These are phyloP conservation scores for Pelargonium fulgidum DNA, from an alignment of 441 rosid genomes.

Conservation along the genomic window DNA sequence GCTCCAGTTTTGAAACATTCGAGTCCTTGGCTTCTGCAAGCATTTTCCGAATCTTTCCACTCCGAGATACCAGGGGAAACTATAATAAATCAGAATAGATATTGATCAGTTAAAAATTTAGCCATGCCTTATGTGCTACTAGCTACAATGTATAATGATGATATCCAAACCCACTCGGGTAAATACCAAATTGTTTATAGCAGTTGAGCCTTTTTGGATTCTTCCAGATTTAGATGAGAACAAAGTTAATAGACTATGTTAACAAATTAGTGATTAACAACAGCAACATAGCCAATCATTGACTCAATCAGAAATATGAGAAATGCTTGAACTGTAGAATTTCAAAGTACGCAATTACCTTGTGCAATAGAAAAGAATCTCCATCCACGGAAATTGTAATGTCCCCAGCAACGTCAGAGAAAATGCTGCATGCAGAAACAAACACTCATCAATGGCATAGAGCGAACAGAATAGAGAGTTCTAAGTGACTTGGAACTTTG, in stretches of 20 bases:
- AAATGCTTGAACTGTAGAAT: not conserved
- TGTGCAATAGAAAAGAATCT: constrained; percentile 77
- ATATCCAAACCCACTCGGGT: not conserved
- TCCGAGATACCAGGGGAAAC: constrained; percentile 85
- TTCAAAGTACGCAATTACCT: constrained; percentile 35
- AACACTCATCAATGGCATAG: not conserved
- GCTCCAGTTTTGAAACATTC: constrained; percentile 45
- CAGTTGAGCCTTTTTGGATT: too few species aligned
- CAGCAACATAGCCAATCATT: too few species aligned
- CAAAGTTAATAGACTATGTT: too few species aligned
- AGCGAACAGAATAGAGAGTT: not conserved
- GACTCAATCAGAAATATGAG: not conserved
- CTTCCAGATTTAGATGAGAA: too few species aligned
- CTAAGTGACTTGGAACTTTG: not conserved
- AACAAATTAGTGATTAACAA: too few species aligned
- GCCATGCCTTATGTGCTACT: too few species aligned
- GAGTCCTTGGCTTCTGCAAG: constrained; percentile 55
- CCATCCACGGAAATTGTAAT: constrained; percentile 63
- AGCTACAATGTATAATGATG: not conserved
- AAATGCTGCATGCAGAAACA: constrained; percentile 43
- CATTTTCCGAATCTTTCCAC: constrained; percentile 72
- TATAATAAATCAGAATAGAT: constrained; percentile 20
- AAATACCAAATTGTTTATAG: too few species aligned
- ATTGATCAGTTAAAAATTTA: not conserved
- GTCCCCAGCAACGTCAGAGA: constrained; percentile 85